Base-by-base conservation (phyloP, 768 basidiomycete species). In the Termitomyces sp. region DNA sequence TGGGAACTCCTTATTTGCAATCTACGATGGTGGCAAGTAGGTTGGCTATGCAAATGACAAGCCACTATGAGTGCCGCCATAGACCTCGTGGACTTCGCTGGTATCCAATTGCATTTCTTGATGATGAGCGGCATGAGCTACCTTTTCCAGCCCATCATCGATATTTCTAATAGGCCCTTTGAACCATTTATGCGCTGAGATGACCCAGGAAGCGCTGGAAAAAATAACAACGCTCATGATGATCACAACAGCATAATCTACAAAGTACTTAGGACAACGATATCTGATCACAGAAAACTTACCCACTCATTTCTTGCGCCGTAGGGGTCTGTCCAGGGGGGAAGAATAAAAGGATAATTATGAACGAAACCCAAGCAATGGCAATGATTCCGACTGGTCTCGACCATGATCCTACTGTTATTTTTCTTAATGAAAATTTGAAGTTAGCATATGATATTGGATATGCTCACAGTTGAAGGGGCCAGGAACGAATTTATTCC, bases 401-500 rank as follows among this genome's bases (percentile, higher is more conserved):
- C 4, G 55, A 55, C 40, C 55, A 55, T 15, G n/a, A 0, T 55
- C 55, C 55, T 44, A 55, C 55, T 55, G 12, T n/a, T 13, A 20
- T 13, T 20, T 38, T 24, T n/a, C 11, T 42, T 45, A 3, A 18
- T 18, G 7, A 42, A 40, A 8, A 7, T 3, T 50, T 1, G 7
- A 39, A 15, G 18, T 32, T 5, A 7, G 18, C 7, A 32, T 20
- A 20, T 42, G 32, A 2, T 4, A 7, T 46, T 13, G 13, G 9
- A 44, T 20, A 9, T 0, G 11, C 55, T 44, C 3, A 55, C 55
- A 55, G 28, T 15, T 55, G 28, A 55, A 55, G 7, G 55, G 40
- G 12, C 89, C 88, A 1, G 85, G 85, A 9, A 76, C 68, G 13
- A 90, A 70, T 66, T 77, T 84, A 46, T 83, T 65, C 49, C 87